Evolutionary conservation across 768 basidiomycete genomes (phyloP), one percentile per base, ranked within the genome.

Genomic region (Collybia mongolica): DNA sequence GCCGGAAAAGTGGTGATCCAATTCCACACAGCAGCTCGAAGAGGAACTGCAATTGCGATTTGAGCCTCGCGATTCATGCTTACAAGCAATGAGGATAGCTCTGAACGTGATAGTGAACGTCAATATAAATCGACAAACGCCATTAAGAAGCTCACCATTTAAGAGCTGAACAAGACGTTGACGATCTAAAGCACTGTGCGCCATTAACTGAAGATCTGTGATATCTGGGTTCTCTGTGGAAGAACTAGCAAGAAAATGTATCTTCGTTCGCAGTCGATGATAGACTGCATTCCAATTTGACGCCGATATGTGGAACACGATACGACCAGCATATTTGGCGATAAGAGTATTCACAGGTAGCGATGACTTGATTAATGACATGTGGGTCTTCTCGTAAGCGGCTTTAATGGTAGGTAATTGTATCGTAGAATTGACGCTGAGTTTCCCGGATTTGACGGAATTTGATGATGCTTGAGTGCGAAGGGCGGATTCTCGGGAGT

Each of bases 251-350:
- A 94, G 76, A 51, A 73, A 71, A 39, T 82, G 79, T 26, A 94
- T 86, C 67, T 86, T 88, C 39, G 71, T 67, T 39, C 84, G 79
- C 48, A 95, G 77, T 24, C 90, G 77, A 18, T 75, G 66, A 57
- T 88, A 83, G 14, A 96, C 86, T 6, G 89, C 80, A 45, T 69
- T 64, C 92, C 93, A 97, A 64, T 96, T 95, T 11, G 88, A 87
- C 0, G 89, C 86, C 2, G 93, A 93, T 15, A 98, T 77, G 61
- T 88, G 86, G 61, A 88, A 93, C 22, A 96, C 80, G 54, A 95
- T 84, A 43, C 86, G 81, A 9, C 89, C 88, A 18, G 88, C 79
- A 57, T 79, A 90, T 61, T 85, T 83, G 46, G 81, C 77, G 52
- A 91, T 84, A 20, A 87, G 71, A 18, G 73, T 70, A 54, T 81